Evolutionary conservation across 2,329 filamentous ascomycete genomes (phyloP).

Genomic region (Pseudocercospora musae): DNA sequence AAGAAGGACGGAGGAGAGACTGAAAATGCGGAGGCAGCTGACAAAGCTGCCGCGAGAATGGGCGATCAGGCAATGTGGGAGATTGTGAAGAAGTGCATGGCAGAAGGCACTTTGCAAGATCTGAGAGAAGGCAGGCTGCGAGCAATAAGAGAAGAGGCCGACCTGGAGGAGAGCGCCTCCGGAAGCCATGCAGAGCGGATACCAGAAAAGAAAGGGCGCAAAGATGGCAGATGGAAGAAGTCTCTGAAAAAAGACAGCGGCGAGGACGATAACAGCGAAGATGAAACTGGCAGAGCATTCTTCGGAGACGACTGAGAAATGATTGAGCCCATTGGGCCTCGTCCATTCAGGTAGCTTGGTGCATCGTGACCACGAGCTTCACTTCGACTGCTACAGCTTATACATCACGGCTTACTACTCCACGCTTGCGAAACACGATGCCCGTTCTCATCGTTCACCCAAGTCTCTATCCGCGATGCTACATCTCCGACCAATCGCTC

Average conservation of each 20-base stretch:
- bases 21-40: conserved; percentile 41
- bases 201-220: background rate
- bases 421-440: background rate
- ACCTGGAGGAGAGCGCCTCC: background rate
- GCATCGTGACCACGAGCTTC: background rate
- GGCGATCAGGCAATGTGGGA: conserved; percentile 63
- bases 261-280: conserved; percentile 28
- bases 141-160: conserved; percentile 6
- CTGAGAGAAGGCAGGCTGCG: conserved; percentile 53
- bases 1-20: conserved; percentile 25
- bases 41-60: conserved; percentile 35
- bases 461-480: conserved; percentile 35
- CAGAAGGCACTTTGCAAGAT: conserved; percentile 53
- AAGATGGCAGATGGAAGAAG: background rate
- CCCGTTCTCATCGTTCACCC: conserved; percentile 30
- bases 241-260: conserved; percentile 7
- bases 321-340: background rate
- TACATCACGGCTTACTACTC: background rate
- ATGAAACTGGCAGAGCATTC: conserved; percentile 38
- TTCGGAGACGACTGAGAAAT: conserved; percentile 24
- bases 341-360: background rate
- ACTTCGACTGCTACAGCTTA: background rate
- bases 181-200: background rate
- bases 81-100: conserved; percentile 62
- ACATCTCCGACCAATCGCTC: conserved; percentile 38